Evolutionary conservation across 176 grass and related monocot species (phyloP).

Genomic region (Carex littledalei): DNA sequence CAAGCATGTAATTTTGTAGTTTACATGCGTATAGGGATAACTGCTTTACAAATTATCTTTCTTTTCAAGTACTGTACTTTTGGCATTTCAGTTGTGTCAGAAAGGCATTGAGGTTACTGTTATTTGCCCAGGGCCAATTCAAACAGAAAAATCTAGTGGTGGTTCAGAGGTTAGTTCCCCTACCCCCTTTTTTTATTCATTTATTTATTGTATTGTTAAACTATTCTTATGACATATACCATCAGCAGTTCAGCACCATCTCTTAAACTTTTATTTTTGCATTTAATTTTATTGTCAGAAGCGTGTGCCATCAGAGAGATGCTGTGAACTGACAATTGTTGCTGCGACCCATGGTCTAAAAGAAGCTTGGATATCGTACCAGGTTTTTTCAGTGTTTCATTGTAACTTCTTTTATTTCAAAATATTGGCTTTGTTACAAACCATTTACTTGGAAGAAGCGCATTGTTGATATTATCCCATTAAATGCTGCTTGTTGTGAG

Average conservation of each 20-base stretch:
- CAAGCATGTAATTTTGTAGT: background rate
- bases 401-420: background rate
- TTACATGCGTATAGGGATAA: background rate
- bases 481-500: background rate
- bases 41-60: background rate
- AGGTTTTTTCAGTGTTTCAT: conserved; percentile 48
- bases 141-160: conserved; percentile 52
- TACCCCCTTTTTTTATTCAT: background rate
- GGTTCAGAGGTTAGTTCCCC: conserved; percentile 54
- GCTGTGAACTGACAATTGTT: conserved; percentile 81
- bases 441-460: background rate
- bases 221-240: background rate
- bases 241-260: background rate
- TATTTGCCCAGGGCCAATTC: conserved; percentile 86
- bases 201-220: background rate
- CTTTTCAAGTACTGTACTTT: conserved; percentile 25
- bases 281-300: conserved; percentile 38
- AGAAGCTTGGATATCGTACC: conserved; percentile 97
- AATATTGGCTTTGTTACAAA: background rate
- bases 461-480: background rate
- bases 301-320: conserved; percentile 76
- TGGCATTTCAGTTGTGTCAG: conserved; percentile 56
- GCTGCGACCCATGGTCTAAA: conserved; percentile 92
- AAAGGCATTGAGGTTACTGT: conserved; percentile 90
- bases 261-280: conserved; percentile 15